Base-by-base conservation (phyloP, 441 rosid genomes). In the Gossypium trilobum region DNA sequence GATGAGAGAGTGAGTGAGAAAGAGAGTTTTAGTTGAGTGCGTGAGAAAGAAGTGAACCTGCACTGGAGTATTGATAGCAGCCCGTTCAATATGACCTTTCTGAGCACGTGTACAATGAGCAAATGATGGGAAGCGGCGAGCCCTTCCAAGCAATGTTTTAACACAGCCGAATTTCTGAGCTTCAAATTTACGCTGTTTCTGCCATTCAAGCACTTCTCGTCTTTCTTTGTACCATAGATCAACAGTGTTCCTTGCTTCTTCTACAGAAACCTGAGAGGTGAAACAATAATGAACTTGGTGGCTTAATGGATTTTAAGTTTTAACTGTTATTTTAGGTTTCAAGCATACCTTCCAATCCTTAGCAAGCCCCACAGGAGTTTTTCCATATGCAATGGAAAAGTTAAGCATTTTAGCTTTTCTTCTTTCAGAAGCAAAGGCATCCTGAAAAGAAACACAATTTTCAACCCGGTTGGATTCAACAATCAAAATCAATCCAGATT, bases 331-430 rank as follows among this genome's bases (percentile, higher is more conserved):
- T 42, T 14, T 52, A 63, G 31, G 68, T 59, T 72, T 72, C 23
- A 36, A 67, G 17, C n/a, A 73, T 85, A 94, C 99, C 97, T 94
- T 94, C 99, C 97, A 94, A 84, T 94, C 97, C 75, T 87, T 84
- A 56, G 99, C 85, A 78, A 94, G 97, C 42, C 99, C 97, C 77
- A 85, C 73, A 5, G 96, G 91, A 62, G 99, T 92, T 84, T 94
- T 94, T 42, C 99, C 99, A 70, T 94, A 92, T 0, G 99, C 99
- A 81, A 94, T 94, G 19, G 99, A 94, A 76, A 94, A 94, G 84
- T 94, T 94, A 5, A 94, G 97, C 99, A 95, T 95, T 82, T 92
- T 95, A 29, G 99, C 97, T 82, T 92, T 92, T 82, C 99, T 91
- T 85, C 99, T 86, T 82, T 95, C 98, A 59, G 97, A 88, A 73